Base-by-base conservation (phyloP, 2,329 filamentous ascomycete species). In the Apiospora aurea region DNA sequence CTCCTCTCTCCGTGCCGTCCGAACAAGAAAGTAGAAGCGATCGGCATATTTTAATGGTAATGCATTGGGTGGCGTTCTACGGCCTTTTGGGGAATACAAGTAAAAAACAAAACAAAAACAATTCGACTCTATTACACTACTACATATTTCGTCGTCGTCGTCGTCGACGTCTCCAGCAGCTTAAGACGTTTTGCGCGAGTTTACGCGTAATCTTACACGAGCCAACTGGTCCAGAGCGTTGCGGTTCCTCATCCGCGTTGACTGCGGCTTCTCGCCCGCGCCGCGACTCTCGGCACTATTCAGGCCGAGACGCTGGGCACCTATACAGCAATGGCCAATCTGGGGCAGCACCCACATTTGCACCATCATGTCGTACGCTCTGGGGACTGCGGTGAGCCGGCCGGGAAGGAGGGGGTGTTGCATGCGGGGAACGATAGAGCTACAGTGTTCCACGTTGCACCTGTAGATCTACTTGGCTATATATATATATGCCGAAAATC, bases 341-440 rank as follows among this genome's bases (percentile, higher is more conserved):
- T 29, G 57, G 57, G 57, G 57, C 57, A 64, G 57, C 57, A 64
- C n/a, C 57, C 57, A 64, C 57, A 64, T n/a, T n/a, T 41, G 34
- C n/a, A n/a, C 34, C 18, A 14, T n/a, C 57, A 41, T 64, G 57
- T 41, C 34, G 57, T 64, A n/a, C 34, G 57, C 57, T 38, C 57
- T n/a, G 34, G 13, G 57, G n/a, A 34, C 57, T 64, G 34, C 57
- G 34, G 13, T n/a, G 57, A 64, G 53, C 53, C 53, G 53, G 46
- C 10, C 34, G 29, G 29, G 34, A 34, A 14, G 53, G 57, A 64
- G 34, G 57, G 57, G 57, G 18, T 64, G 21, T 41, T 61, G 34
- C 57, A 41, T 64, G 57, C 57, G 57, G 57, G 57, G 57, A 64
- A 64, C 21, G 34, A n/a, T n/a, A 64, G 29, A 61, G 34, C 57